phyloP scores from a whole-genome alignment of 1,139 yeast species.

The Protomyces arabidopsidicola region DNA sequence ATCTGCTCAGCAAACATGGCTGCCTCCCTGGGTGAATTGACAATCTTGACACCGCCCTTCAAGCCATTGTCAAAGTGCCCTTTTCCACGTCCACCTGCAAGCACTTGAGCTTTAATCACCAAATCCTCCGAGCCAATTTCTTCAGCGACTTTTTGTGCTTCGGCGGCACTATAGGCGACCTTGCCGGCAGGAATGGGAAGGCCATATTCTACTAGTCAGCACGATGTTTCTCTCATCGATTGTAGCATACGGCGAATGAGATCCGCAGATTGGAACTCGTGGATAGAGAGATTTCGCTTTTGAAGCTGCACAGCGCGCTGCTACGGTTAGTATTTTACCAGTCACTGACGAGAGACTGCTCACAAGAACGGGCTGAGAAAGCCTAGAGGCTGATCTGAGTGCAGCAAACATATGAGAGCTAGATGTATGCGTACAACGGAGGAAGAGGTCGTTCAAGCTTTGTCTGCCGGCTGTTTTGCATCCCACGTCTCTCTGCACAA shows the following conservation, averaged over 20 bases:
- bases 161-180: slow-evolving; percentile 86
- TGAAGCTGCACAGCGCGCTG: slow-evolving; percentile 29
- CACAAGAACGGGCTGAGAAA: background rate
- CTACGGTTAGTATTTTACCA: background rate
- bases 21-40: slow-evolving; percentile 81
- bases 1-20: slow-evolving; percentile 78
- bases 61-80: slow-evolving; percentile 95
- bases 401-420: background rate
- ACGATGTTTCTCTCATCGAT: background rate
- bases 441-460: background rate
- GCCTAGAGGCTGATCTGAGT: background rate
- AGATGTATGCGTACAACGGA: background rate
- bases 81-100: slow-evolving; percentile 99
- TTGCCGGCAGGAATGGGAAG: slow-evolving; percentile 87
- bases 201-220: slow-evolving; percentile 49
- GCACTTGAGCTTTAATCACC: slow-evolving; percentile 96
- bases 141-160: slow-evolving; percentile 77
- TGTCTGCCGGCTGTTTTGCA: background rate
- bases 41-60: slow-evolving; percentile 94
- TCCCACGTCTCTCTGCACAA: background rate
- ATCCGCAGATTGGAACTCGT: slow-evolving; percentile 94
- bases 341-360: background rate
- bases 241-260: slow-evolving; percentile 50
- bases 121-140: slow-evolving; percentile 56
- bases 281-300: slow-evolving; percentile 71